phyloP scores from a whole-genome alignment of 2,329 filamentous ascomycete species.

The Aureobasidium sp. region DNA sequence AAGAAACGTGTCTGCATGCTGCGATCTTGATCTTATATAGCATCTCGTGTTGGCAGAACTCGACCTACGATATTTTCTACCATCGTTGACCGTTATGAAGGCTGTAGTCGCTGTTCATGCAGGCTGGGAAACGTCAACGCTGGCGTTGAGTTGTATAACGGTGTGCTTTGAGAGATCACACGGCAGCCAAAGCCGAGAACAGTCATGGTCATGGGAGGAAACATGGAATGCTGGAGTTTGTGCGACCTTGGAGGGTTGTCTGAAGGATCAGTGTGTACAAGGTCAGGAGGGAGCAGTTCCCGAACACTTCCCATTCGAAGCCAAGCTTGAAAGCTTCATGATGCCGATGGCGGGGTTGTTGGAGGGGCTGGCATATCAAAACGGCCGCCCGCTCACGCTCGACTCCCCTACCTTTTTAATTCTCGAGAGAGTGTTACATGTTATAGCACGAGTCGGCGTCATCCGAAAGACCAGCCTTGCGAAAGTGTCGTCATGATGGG shows the following conservation, averaged over 20 bases:
- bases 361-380: constrained; percentile 10
- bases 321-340: neutral
- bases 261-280: neutral
- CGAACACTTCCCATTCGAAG: neutral
- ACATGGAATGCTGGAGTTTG: neutral
- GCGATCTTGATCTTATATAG: constrained; percentile 10
- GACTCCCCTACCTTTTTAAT: neutral
- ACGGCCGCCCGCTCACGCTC: neutral
- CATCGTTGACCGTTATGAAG: constrained; percentile 2
- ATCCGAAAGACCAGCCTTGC: neutral
- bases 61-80: neutral
- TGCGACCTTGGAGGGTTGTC: neutral
- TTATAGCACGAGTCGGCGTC: neutral
- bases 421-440: neutral
- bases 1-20: constrained; percentile 3
- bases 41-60: neutral
- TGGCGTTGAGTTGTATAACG: constrained; percentile 7
- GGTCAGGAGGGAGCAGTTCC: neutral
- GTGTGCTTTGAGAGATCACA: neutral
- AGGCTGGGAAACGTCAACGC: constrained; percentile 10
- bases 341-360: constrained; percentile 10
- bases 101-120: constrained; percentile 8
- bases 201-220: neutral
- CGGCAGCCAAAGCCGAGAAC: neutral
- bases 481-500: constrained; percentile 27